These are phyloP conservation scores for Barbarea vulgaris DNA, from an alignment of 345 rosid genomes.

Conservation along the genomic window DNA sequence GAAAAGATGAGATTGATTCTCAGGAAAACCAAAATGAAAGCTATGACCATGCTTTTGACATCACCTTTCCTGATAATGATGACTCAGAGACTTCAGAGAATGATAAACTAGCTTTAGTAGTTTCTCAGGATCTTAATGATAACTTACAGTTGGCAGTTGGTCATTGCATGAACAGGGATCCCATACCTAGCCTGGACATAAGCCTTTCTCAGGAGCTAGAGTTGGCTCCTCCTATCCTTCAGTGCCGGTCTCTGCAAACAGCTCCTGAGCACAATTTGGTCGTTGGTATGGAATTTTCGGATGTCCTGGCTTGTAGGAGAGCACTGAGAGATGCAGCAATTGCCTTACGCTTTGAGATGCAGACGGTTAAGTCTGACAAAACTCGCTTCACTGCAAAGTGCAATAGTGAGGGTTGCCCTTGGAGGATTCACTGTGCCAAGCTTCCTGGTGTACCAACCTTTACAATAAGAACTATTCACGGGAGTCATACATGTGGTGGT, in stretches of 20 bases:
- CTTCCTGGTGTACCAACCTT: slow-evolving; percentile 94
- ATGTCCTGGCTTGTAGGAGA: slow-evolving; percentile 90
- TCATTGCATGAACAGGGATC: slow-evolving; percentile 57
- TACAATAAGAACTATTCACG: slow-evolving; percentile 89
- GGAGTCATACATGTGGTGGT: slow-evolving; percentile 83
- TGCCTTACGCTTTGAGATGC: slow-evolving; percentile 95
- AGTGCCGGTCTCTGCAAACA: slow-evolving; percentile 56
- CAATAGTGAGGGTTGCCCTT: slow-evolving; percentile 82
- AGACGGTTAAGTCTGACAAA: slow-evolving; percentile 94
- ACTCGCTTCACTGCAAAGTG: slow-evolving; percentile 96
- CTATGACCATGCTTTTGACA: slow-evolving; percentile 40
- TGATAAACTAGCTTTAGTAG: slow-evolving; percentile 31
- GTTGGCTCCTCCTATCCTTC: slow-evolving; percentile 55
- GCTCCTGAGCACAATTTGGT: slow-evolving; percentile 56
- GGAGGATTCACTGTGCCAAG: slow-evolving; percentile 98
- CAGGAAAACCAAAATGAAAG: slow-evolving; percentile 40
- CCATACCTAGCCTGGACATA: slow-evolving; percentile 44
- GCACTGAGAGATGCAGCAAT: slow-evolving; percentile 95
- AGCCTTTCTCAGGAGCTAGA: slow-evolving; percentile 49
- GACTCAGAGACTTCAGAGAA: slow-evolving; percentile 37
- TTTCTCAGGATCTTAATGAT: slow-evolving; percentile 34
- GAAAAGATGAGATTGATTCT: slow-evolving; percentile 43
- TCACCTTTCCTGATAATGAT: slow-evolving; percentile 31
- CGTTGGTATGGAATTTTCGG: slow-evolving; percentile 94
- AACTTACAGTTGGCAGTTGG: slow-evolving; percentile 56